Percentiles rank a stretch among this genome's conserved stretches.
phyloP scores from a whole-genome alignment of 1,139 yeast genomes.

The Zygoascus sp. region DNA sequence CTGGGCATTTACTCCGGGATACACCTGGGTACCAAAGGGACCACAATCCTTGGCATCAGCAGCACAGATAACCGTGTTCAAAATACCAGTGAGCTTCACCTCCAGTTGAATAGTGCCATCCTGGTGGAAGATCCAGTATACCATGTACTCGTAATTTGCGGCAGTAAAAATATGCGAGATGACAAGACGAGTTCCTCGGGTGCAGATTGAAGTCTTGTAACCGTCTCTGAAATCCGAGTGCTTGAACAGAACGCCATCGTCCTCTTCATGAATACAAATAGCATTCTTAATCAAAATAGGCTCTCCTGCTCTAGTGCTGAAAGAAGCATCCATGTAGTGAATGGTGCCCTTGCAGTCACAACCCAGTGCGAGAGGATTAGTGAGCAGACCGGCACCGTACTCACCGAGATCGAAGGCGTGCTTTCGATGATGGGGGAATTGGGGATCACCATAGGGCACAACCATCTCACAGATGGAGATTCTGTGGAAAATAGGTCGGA shows the following conservation, averaged over 20 bases:
- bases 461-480: constrained; percentile 77
- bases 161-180: constrained; percentile 80
- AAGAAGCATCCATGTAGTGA: constrained; percentile 73
- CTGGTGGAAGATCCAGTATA: constrained; percentile 78
- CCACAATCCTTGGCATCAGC: constrained; percentile 61
- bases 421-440: constrained; percentile 75
- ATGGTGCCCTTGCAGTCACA: constrained; percentile 85
- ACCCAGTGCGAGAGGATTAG: constrained; percentile 71
- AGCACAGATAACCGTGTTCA: constrained; percentile 28
- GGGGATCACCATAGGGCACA: constrained; percentile 79
- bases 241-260: constrained; percentile 71
- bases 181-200: constrained; percentile 70
- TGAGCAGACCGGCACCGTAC: constrained; percentile 82
- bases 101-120: constrained; percentile 80
- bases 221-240: constrained; percentile 82
- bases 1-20: constrained; percentile 78
- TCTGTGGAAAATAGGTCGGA: constrained; percentile 56
- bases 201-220: constrained; percentile 55
- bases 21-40: constrained; percentile 76
- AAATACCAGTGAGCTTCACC: constrained; percentile 73
- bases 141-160: constrained; percentile 79
- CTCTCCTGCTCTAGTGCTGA: constrained; percentile 61
- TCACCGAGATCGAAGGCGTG: constrained; percentile 86
- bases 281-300: constrained; percentile 71
- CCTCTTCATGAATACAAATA: constrained; percentile 80